These are phyloP conservation scores for Cadophora gregata DNA, from an alignment of 2,329 filamentous ascomycete genomes.

Conservation along the genomic window DNA sequence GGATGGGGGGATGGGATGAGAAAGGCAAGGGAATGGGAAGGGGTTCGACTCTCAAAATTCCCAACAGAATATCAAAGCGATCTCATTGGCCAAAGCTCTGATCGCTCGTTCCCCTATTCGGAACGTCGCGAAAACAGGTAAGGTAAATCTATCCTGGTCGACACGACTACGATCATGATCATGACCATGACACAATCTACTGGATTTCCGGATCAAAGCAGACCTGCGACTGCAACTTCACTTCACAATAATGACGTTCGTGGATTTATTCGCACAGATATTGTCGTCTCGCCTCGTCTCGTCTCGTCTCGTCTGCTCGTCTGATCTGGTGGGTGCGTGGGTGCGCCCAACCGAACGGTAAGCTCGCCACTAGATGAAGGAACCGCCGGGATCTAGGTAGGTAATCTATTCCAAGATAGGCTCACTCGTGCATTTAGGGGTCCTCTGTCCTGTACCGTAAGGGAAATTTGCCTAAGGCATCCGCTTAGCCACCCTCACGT, in stretches of 20 bases:
- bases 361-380: not conserved
- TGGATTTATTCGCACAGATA: not conserved
- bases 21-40: not conserved
- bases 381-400: constrained; percentile 12
- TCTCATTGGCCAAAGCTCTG: not conserved
- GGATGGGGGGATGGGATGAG: constrained; percentile 2
- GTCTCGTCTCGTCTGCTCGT: not conserved
- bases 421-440: not conserved
- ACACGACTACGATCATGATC: too few relatives aligned
- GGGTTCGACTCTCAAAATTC: not conserved
- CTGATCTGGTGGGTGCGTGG: not conserved
- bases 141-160: too few relatives aligned
- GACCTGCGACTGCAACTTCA: not conserved
- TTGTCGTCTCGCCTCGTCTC: too few relatives aligned
- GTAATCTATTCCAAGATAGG: not conserved
- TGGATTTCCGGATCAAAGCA: not conserved
- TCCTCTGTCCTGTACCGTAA: constrained; percentile 3
- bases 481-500: not conserved
- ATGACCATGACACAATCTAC: too few relatives aligned
- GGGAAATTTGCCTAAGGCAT: too few relatives aligned
- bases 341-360: not conserved
- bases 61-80: not conserved
- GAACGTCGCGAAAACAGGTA: not conserved
- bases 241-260: not conserved
- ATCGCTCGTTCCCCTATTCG: constrained; percentile 5